These are phyloP conservation scores for Tetratostichococcus sp. DNA, from an alignment of 139 green algal genomes.

Conservation along the genomic window DNA sequence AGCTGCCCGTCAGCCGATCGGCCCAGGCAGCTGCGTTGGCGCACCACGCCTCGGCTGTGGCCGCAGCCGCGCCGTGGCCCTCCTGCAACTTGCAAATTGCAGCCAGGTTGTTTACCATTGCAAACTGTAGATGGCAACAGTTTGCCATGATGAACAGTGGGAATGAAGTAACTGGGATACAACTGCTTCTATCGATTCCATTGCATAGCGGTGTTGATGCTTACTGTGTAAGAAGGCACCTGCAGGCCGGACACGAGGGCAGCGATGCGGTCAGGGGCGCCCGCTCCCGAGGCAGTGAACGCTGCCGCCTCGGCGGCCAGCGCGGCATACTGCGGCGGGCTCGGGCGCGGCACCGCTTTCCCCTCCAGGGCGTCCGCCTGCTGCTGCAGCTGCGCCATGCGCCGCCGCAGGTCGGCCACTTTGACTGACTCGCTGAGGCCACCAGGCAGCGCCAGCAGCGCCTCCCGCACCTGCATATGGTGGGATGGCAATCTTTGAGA, in stretches of 20 bases:
- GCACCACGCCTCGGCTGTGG: slow-evolving; percentile 21
- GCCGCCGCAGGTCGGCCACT: slow-evolving; percentile 25
- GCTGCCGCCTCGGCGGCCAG: slow-evolving; percentile 38
- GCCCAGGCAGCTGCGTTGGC: slow-evolving; percentile 52
- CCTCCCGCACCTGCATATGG: slow-evolving; percentile 25
- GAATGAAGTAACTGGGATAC: too few species aligned
- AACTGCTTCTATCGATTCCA: too few species aligned
- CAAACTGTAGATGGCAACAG: too few species aligned
- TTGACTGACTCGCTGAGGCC: slow-evolving; percentile 43
- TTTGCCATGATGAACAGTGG: too few species aligned
- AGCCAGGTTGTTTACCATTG: too few species aligned
- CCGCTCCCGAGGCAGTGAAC: slow-evolving; percentile 34
- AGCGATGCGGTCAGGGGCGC: background rate
- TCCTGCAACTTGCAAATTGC: slow-evolving; percentile 9
- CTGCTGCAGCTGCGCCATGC: slow-evolving; percentile 3
- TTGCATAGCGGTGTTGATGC: too few species aligned
- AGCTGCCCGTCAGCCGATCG: slow-evolving; percentile 40
- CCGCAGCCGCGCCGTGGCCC: slow-evolving; percentile 10
- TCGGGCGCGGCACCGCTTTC: slow-evolving; percentile 61
- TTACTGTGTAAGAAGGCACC: too few species aligned
- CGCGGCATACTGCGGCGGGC: slow-evolving; percentile 59
- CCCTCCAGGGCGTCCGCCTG: slow-evolving; percentile 20
- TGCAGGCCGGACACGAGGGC: background rate
- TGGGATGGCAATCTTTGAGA: too few species aligned
- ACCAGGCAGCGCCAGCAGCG: slow-evolving; percentile 52